phyloP scores from a whole-genome alignment of 1,284 basidiomycete species.

The Vanrija humicola region DNA sequence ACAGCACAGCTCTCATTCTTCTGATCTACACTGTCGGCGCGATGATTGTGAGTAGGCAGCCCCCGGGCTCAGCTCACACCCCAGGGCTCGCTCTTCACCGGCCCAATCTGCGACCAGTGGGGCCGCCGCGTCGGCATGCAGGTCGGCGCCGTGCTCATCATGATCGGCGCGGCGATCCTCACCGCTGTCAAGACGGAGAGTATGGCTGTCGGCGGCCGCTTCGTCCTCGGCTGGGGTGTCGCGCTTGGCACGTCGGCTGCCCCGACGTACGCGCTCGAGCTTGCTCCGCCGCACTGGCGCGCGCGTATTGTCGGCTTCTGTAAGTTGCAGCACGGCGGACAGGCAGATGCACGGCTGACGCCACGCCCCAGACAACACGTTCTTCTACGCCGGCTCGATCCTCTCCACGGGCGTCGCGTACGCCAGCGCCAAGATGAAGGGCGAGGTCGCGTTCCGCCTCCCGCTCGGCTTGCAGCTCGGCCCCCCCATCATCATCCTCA shows the following conservation, averaged over 20 bases:
- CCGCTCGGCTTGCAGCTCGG: slow-evolving; percentile 13
- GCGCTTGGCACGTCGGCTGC: neutral
- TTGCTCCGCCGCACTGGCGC: neutral
- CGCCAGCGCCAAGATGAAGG: slow-evolving; percentile 11
- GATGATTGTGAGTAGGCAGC: slow-evolving; percentile 4
- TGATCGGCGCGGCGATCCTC: neutral
- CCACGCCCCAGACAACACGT: slow-evolving; percentile 2
- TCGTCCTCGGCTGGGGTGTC: neutral
- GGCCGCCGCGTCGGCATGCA: neutral
- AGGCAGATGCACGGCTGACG: slow-evolving; percentile 11
- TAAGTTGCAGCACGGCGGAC: slow-evolving; percentile 6
- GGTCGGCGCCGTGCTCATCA: neutral
- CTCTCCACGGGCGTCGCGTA: slow-evolving; percentile 5
- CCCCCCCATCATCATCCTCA: slow-evolving; percentile 11
- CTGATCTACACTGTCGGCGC: slow-evolving; percentile 25
- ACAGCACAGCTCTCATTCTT: slow-evolving; percentile 19
- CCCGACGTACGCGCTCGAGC: neutral
- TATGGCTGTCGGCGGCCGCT: neutral
- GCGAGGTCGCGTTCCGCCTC: slow-evolving; percentile 14
- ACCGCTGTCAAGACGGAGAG: neutral
- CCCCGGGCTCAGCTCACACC: too few relatives aligned
- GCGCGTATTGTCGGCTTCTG: slow-evolving; percentile 4
- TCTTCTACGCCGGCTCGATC: slow-evolving; percentile 1
- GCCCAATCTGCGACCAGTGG: neutral
- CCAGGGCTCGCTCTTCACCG: slow-evolving; percentile 8